Evolutionary conservation across 192 early-diverging fungal genomes (phyloP).

Genomic region (Podila epigama): DNA sequence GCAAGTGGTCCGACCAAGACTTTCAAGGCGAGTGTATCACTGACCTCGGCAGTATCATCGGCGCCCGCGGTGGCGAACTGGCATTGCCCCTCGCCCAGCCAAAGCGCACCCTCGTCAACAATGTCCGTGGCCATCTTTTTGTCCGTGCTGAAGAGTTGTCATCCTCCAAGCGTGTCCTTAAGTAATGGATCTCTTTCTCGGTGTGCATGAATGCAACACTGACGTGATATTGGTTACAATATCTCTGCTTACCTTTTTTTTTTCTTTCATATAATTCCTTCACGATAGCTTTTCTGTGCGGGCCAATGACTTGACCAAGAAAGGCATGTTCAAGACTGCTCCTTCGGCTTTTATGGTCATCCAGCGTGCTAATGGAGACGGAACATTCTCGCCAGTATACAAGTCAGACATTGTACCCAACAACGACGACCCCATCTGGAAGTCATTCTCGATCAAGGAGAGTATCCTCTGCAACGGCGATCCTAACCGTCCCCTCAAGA

Average conservation of each 20-base stretch:
- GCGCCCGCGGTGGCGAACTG: background rate
- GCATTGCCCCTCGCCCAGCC: conserved; percentile 5
- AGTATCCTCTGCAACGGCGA: conserved; percentile 41
- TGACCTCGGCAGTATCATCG: conserved; percentile 33
- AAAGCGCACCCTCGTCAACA: background rate
- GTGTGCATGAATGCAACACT: background rate
- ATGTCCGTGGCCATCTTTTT: conserved; percentile 45
- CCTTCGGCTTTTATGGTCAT: conserved; percentile 44
- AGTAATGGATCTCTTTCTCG: conserved; percentile 20
- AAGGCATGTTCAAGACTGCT: conserved; percentile 31
- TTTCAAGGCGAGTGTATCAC: conserved; percentile 41
- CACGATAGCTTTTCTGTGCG: conserved; percentile 38
- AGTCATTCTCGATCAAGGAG: conserved; percentile 34
- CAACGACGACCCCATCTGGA: conserved; percentile 28
- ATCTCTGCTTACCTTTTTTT: background rate
- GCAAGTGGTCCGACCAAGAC: conserved; percentile 45
- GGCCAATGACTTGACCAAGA: conserved; percentile 42
- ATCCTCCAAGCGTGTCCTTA: conserved; percentile 25
- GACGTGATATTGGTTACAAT: background rate
- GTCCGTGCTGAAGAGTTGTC: conserved; percentile 53
- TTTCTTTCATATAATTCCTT: background rate
- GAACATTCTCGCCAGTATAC: conserved; percentile 48
- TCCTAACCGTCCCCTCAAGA: conserved; percentile 18
- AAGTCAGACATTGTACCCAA: conserved; percentile 4
- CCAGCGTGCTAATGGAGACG: conserved; percentile 44